These are phyloP conservation scores for Aciculosporium take DNA, from an alignment of 2,329 filamentous ascomycete genomes.

Conservation along the genomic window DNA sequence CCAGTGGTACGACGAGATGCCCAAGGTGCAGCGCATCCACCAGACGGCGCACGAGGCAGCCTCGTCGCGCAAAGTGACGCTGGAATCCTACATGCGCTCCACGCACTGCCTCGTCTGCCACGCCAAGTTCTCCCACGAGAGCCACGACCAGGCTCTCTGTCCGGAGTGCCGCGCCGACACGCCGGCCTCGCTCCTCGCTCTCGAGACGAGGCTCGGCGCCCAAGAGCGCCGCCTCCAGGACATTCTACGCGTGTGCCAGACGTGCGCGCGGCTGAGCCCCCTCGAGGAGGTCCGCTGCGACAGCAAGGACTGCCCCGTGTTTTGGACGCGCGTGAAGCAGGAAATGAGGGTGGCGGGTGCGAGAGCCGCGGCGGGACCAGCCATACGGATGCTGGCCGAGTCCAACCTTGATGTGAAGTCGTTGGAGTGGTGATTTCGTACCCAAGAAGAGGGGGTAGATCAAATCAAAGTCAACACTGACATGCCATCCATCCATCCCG, in stretches of 20 bases:
- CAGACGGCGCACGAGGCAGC: conserved; percentile 13
- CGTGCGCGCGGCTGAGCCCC: conserved; percentile 60
- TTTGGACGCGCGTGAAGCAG: conserved; percentile 63
- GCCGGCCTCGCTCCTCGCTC: conserved; percentile 46
- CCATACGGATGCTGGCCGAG: conserved; percentile 18
- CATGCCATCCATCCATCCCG: no score
- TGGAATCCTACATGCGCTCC: conserved; percentile 87
- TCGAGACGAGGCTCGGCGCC: conserved; percentile 46
- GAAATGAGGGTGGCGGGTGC: conserved; percentile 30
- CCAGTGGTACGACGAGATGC: conserved; percentile 94
- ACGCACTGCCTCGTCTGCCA: conserved; percentile 65
- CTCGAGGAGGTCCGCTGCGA: conserved; percentile 74
- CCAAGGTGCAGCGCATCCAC: conserved; percentile 64
- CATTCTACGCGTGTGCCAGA: conserved; percentile 59
- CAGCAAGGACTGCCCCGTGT: conserved; percentile 84
- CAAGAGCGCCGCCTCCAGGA: conserved; percentile 51
- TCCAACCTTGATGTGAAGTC: conserved; percentile 12
- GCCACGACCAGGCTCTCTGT: conserved; percentile 36
- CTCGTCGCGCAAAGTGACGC: conserved; percentile 45
- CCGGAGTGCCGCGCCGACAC: conserved; percentile 36
- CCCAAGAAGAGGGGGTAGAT: neutral
- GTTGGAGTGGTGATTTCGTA: conserved; percentile 21
- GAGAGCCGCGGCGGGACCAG: conserved; percentile 18
- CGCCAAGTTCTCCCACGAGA: conserved; percentile 15
- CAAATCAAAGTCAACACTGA: no score